Conservation (phyloP, 1,139 yeast genomes). For the Lodderomyces orthopsilosis region DNA sequence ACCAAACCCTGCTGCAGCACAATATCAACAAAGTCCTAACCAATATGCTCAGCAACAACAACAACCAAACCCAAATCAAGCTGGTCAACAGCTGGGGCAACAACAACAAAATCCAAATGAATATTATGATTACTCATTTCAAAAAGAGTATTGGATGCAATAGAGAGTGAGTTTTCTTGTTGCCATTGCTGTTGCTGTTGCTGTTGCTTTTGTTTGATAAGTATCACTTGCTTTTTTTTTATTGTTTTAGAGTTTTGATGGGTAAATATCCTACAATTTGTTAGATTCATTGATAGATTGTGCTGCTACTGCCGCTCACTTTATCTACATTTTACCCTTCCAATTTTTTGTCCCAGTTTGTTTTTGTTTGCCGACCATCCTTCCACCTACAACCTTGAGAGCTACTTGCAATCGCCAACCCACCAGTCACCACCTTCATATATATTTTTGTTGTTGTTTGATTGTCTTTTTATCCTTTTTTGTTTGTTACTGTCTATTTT, state of each 20-base stretch:
- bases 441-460: neutral
- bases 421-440: constrained; percentile 1
- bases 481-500: neutral
- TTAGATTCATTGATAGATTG: no score
- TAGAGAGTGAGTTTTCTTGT: neutral
- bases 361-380: neutral
- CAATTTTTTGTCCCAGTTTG: no score
- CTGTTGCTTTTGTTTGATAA: no score
- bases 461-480: neutral
- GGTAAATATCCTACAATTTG: no score
- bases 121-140: constrained; percentile 2
- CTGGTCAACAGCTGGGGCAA: neutral
- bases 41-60: constrained; percentile 1
- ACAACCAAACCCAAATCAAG: neutral
- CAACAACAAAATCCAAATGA: constrained; percentile 4
- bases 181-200: neutral
- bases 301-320: no score
- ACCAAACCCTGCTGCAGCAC: neutral
- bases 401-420: no score
- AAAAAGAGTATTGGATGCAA: constrained; percentile 5
- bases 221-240: no score
- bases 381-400: neutral
- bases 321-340: no score
- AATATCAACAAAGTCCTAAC: constrained; percentile 5
- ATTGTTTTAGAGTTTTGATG: no score